phyloP scores from a whole-genome alignment of 306 rosid genomes.

The Pterocarpus macrocarpus region DNA sequence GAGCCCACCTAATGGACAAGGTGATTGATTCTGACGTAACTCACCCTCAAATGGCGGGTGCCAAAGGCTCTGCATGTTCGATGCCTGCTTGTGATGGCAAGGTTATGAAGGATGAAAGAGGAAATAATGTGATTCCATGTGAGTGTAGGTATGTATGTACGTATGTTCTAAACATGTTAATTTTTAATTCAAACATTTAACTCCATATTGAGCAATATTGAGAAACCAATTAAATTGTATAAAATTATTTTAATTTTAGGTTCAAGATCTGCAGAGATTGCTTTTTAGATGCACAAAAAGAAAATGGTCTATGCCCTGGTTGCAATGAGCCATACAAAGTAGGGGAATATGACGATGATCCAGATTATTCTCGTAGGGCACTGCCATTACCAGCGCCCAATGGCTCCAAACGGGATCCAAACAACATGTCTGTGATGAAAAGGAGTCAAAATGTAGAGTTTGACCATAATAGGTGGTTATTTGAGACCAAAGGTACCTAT shows the following conservation, averaged over 20 bases:
- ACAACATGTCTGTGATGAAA: constrained; percentile 83
- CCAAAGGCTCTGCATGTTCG: constrained; percentile 83
- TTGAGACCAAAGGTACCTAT: constrained; percentile 88
- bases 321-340: constrained; percentile 80
- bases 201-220: neutral
- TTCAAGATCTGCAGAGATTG: constrained; percentile 94
- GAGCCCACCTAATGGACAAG: constrained; percentile 94
- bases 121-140: constrained; percentile 79
- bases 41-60: constrained; percentile 97
- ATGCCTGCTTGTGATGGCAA: constrained; percentile 85
- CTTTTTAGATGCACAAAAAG: constrained; percentile 79
- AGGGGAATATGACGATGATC: constrained; percentile 67
- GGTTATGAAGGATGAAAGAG: constrained; percentile 94
- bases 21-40: constrained; percentile 86
- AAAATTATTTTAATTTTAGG: constrained; percentile 51
- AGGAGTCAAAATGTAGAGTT: constrained; percentile 87
- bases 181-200: no score
- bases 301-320: constrained; percentile 77
- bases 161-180: no score
- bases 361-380: constrained; percentile 56
- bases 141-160: constrained; percentile 76
- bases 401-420: constrained; percentile 63
- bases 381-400: constrained; percentile 68
- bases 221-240: neutral
- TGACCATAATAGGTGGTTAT: constrained; percentile 89